Evolutionary conservation across 1,139 yeast genomes (phyloP).

Genomic region (Suhomyces bribrorum): DNA sequence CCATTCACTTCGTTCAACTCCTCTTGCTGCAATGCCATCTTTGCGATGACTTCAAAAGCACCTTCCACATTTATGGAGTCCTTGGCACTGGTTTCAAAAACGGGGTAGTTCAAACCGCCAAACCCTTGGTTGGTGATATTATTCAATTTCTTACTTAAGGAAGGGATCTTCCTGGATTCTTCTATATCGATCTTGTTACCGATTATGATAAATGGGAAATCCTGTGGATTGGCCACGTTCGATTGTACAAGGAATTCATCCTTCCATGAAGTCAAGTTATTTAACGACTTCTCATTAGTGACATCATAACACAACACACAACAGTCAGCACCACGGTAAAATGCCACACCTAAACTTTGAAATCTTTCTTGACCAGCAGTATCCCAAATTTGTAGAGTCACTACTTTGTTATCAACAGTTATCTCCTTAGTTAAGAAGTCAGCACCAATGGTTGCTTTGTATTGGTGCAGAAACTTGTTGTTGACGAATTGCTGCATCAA

Average conservation of each 20-base stretch:
- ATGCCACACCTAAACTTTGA: constrained; percentile 95
- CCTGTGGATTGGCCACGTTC: constrained; percentile 88
- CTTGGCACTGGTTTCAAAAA: constrained; percentile 51
- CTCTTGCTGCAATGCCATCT: constrained; percentile 91
- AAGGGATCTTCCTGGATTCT: constrained; percentile 82
- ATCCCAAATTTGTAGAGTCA: constrained; percentile 93
- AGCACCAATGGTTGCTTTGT: constrained; percentile 97
- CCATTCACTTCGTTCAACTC: constrained; percentile 85
- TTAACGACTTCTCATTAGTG: constrained; percentile 67
- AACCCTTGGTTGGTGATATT: constrained; percentile 76
- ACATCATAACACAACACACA: constrained; percentile 73
- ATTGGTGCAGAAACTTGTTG: constrained; percentile 91
- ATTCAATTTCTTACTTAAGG: constrained; percentile 76
- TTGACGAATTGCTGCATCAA: constrained; percentile 95
- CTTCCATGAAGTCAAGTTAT: constrained; percentile 87
- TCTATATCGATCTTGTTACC: constrained; percentile 96
- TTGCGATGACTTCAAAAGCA: constrained; percentile 94
- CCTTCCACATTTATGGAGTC: constrained; percentile 61
- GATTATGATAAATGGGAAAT: constrained; percentile 90
- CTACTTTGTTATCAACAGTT: constrained; percentile 75
- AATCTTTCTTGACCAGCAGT: constrained; percentile 99
- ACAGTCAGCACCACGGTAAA: constrained; percentile 97
- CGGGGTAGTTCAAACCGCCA: constrained; percentile 78
- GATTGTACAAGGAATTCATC: constrained; percentile 95
- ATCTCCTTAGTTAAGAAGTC: constrained; percentile 94